Evolutionary conservation across 768 basidiomycete genomes (phyloP).

Genomic region (Tulasnella sp.): DNA sequence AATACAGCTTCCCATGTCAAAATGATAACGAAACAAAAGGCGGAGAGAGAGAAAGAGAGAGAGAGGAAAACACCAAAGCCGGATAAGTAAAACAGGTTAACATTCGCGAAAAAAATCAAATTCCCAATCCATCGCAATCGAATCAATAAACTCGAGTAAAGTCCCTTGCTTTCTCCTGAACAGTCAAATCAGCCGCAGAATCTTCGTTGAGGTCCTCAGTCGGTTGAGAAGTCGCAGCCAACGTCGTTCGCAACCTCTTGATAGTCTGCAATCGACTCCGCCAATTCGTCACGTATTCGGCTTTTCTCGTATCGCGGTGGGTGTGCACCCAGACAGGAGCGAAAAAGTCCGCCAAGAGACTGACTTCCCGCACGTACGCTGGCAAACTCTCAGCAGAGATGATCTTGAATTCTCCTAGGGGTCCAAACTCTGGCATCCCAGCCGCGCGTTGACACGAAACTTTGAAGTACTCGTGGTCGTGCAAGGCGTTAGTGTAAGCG

Average conservation of each 20-base stretch:
- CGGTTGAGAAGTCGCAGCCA: constrained; percentile 15
- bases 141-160: constrained; percentile 12
- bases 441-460: constrained; percentile 79
- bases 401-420: constrained; percentile 88
- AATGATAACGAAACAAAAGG: neutral
- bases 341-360: constrained; percentile 83
- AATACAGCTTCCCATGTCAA: neutral
- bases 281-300: constrained; percentile 88
- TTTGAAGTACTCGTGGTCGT: constrained; percentile 95
- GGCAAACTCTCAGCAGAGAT: constrained; percentile 85
- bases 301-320: constrained; percentile 54
- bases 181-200: neutral
- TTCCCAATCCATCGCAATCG: neutral
- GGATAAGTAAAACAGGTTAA: neutral
- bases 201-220: constrained; percentile 1
- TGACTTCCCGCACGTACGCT: constrained; percentile 79
- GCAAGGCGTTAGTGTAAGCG: constrained; percentile 71
- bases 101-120: neutral
- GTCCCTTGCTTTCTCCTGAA: constrained; percentile 6
- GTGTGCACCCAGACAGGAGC: constrained; percentile 74
- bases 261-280: constrained; percentile 70
- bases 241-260: constrained; percentile 39
- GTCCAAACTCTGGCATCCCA: constrained; percentile 91
- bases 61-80: neutral
- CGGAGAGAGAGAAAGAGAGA: neutral